Conservation (phyloP, 257 asterid genomes). For the Nicotiana noctiflora region DNA sequence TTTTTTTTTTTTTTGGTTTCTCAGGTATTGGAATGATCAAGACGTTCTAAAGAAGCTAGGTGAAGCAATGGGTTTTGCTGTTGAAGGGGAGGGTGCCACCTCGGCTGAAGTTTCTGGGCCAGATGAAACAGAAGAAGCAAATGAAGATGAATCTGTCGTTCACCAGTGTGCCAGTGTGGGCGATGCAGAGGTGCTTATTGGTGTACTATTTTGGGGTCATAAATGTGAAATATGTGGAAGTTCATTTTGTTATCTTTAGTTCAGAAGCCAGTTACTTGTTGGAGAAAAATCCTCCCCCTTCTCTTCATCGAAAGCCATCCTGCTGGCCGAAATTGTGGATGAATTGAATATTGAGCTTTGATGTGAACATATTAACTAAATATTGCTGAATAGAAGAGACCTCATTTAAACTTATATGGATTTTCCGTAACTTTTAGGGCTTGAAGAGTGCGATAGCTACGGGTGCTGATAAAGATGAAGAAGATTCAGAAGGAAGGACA, state of each 20-base stretch:
- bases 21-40: slow-evolving; percentile 89
- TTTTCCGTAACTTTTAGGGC: slow-evolving; percentile 38
- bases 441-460: slow-evolving; percentile 70
- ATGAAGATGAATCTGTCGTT: slow-evolving; percentile 82
- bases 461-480: slow-evolving; percentile 96
- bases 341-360: neutral
- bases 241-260: neutral
- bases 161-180: slow-evolving; percentile 87
- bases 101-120: slow-evolving; percentile 55
- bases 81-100: slow-evolving; percentile 51
- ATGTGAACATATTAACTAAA: neutral
- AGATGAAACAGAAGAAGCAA: slow-evolving; percentile 68
- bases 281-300: neutral
- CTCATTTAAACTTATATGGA: no score
- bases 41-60: slow-evolving; percentile 84
- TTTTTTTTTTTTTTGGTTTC: neutral
- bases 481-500: slow-evolving; percentile 97
- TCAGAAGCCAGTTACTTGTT: neutral
- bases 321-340: neutral
- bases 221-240: neutral
- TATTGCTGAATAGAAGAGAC: neutral
- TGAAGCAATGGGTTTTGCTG: slow-evolving; percentile 92
- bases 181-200: slow-evolving; percentile 58
- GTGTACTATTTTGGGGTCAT: neutral
- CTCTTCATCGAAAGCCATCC: neutral